Evolutionary conservation across 2,329 filamentous ascomycete genomes (phyloP).

Genomic region (Botryotinia calthae): DNA sequence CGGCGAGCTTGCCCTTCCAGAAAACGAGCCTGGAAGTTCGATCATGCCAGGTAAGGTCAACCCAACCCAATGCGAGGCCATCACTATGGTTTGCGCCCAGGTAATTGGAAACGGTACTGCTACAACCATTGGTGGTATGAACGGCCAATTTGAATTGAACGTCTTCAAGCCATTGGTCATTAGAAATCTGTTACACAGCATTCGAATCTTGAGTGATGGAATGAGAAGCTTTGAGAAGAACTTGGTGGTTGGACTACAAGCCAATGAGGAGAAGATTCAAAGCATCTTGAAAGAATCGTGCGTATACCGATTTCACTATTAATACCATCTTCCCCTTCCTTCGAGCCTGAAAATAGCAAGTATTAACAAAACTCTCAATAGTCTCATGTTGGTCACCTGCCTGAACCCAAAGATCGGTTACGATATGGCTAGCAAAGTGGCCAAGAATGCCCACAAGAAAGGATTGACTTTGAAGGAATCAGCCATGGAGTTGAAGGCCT

Average conservation of each 20-base stretch:
- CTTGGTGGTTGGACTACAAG: conserved; percentile 80
- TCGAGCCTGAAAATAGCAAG: not conserved
- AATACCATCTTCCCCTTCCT: not conserved
- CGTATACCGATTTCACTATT: conserved; percentile 38
- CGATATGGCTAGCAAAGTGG: conserved; percentile 94
- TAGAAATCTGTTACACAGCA: conserved; percentile 89
- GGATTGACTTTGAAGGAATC: conserved; percentile 89
- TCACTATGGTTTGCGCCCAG: conserved; percentile 97
- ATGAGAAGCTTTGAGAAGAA: conserved; percentile 97
- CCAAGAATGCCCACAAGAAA: conserved; percentile 99
- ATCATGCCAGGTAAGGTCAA: conserved; percentile 99
- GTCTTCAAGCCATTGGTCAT: conserved; percentile 98
- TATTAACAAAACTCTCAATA: conserved; percentile 41
- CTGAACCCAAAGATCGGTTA: conserved; percentile 97
- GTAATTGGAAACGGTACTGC: conserved; percentile 97
- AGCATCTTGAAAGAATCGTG: conserved; percentile 93
- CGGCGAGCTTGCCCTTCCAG: conserved; percentile 86
- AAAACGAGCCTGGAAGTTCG: conserved; percentile 96
- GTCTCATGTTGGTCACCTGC: conserved; percentile 97
- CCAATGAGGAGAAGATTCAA: conserved; percentile 89
- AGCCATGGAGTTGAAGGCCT: conserved; percentile 86
- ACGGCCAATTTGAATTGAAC: conserved; percentile 98
- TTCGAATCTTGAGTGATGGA: conserved; percentile 81
- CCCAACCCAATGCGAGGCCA: conserved; percentile 94
- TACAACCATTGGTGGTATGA: conserved; percentile 90